Base-by-base conservation (phyloP, 2,329 filamentous ascomycete species). In the Lecanicillium sp. region DNA sequence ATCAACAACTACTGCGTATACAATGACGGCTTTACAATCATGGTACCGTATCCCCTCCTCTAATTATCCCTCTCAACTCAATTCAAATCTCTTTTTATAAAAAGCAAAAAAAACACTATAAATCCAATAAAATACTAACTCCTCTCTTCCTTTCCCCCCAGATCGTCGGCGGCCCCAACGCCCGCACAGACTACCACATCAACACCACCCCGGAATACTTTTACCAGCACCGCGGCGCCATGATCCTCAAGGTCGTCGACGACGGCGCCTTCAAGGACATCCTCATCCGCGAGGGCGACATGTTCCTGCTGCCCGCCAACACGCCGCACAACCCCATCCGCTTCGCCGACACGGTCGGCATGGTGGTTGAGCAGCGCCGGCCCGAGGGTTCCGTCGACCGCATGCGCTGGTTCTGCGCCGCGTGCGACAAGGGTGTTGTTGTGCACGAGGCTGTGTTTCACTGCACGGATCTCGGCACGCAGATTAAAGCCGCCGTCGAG, bases 1-100 rank as follows among this genome's bases (percentile, higher is more conserved):
- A 81, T 96, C 55, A 95, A 95, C 68, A 96, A 96, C 68, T 94
- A 92, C 70, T 95, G 89, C 66, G 86, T 96, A 54, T 94, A 95
- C 68, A 84, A 94, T 58, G 75, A 84, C 40, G 75, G 77, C 54
- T 76, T 90, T 43, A 88, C 83, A 30, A 83, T 92, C 56, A 92
- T 92, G 85, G 80, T 82, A 48, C 18, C 11, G 3, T 13, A 9
- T 31, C 22, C 31, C n/a, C 14, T 17, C 14, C 28, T 16, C 29
- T 28, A n/a, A 22, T 27, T 15, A 16, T 19, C 11, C 9, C 20
- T 29, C 31, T 25, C 38, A n/a, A 9, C 3, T n/a, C n/a, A n/a
- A n/a, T n/a, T n/a, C n/a, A n/a, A n/a, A n/a, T n/a, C n/a, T n/a
- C n/a, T n/a, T n/a, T n/a, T n/a, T n/a, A n/a, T n/a, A n/a, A n/a